These are phyloP conservation scores for Trichoderma hamatum DNA, from an alignment of 2,329 filamentous ascomycete species.

Conservation along the genomic window DNA sequence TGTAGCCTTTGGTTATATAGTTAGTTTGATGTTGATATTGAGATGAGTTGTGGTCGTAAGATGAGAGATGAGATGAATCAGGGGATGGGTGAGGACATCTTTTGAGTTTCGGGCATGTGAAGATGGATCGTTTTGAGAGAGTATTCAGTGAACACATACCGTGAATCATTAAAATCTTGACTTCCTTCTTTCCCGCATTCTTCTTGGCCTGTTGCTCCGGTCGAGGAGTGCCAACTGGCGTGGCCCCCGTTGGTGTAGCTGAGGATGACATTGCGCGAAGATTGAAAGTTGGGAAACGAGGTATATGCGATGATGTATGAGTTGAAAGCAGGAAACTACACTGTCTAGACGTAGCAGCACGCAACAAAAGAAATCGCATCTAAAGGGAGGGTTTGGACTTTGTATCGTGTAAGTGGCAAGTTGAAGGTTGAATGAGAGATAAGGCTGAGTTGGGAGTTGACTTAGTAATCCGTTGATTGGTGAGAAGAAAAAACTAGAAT, in stretches of 20 bases:
- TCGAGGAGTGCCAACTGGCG: constrained; percentile 29
- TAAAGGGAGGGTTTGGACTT: neutral
- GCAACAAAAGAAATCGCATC: neutral
- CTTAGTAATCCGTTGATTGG: constrained; percentile 18
- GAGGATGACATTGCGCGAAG: constrained; percentile 37
- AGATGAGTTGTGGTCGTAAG: neutral
- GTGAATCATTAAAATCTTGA: constrained; percentile 79
- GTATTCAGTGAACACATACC: constrained; percentile 48
- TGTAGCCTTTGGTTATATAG: constrained; percentile 65
- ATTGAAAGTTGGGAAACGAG: constrained; percentile 6
- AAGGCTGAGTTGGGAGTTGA: neutral
- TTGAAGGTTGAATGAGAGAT: neutral
- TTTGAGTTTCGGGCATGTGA: neutral
- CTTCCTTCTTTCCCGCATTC: constrained; percentile 48
- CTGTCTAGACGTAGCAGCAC: neutral
- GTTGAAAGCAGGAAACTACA: constrained; percentile 28
- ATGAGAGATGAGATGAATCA: neutral
- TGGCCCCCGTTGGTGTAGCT: constrained; percentile 26
- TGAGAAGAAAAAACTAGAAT: constrained; percentile 6
- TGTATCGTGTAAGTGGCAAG: constrained; percentile 1
- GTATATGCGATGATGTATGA: constrained; percentile 27
- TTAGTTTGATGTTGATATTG: neutral
- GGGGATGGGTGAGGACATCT: neutral
- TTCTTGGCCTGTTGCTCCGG: constrained; percentile 38
- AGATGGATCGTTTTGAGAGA: neutral